These are phyloP conservation scores for Skeletonema potamos DNA, from an alignment of 108 stramenopile genomes.

Conservation along the genomic window DNA sequence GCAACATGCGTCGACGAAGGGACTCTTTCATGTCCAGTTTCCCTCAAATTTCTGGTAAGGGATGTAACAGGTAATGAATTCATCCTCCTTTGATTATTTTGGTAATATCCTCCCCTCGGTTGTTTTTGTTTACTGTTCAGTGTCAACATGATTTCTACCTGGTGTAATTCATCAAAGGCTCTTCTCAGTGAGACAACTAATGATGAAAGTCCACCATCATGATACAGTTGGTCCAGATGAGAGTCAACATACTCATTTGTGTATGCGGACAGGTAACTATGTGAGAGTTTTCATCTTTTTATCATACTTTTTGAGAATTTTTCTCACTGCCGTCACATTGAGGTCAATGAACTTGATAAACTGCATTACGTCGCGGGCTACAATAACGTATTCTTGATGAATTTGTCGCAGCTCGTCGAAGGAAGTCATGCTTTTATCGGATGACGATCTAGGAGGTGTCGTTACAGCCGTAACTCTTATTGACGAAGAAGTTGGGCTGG, in stretches of 20 bases:
- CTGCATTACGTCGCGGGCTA: constrained; percentile 38
- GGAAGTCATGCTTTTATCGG: not conserved
- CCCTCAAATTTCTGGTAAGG: not conserved
- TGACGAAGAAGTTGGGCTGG: not conserved
- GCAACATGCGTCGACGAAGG: not conserved
- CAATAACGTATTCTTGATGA: not conserved
- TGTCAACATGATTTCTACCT: not conserved
- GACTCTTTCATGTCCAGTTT: too few relatives aligned
- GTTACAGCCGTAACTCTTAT: not conserved
- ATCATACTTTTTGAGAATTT: constrained; percentile 73
- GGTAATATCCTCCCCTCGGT: not conserved
- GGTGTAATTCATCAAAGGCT: not conserved
- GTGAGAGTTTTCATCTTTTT: constrained; percentile 27
- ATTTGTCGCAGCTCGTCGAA: not conserved
- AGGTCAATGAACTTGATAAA: constrained; percentile 60
- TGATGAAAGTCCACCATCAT: constrained; percentile 47
- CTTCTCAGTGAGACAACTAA: constrained; percentile 30
- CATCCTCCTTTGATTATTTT: not conserved
- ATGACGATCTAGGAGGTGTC: not conserved
- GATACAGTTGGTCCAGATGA: constrained; percentile 42
- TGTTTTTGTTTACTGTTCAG: not conserved
- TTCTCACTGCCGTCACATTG: constrained; percentile 63
- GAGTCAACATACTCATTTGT: constrained; percentile 8
- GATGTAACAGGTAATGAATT: not conserved
- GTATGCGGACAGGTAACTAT: not conserved